Percentiles rank a stretch among this genome's conserved stretches.
Conservation (phyloP, 257 asterid genomes). For the Jaltomata sinuosa region DNA sequence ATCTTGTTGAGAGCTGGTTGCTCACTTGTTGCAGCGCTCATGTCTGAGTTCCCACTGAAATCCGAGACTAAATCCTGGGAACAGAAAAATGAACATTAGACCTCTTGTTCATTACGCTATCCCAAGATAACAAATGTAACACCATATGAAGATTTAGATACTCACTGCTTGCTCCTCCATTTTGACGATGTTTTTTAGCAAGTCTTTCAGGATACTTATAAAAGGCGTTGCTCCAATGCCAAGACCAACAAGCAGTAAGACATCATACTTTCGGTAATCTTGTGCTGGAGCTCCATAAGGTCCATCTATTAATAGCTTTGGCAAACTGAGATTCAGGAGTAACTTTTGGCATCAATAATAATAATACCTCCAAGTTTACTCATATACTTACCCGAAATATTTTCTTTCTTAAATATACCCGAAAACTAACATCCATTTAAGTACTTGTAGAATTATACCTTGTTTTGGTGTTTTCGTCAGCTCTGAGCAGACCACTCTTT, state of each 20-base stretch:
- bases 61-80: conserved; percentile 71
- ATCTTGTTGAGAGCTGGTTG: conserved; percentile 33
- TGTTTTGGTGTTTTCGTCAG: conserved; percentile 79
- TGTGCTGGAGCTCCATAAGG: conserved; percentile 99
- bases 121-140: background rate
- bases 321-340: conserved; percentile 56
- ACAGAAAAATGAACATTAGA: background rate
- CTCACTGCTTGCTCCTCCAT: conserved; percentile 88
- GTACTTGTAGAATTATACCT: conserved; percentile 23
- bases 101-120: background rate
- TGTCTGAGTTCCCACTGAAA: conserved; percentile 56
- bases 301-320: conserved; percentile 87
- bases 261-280: conserved; percentile 75
- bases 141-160: background rate
- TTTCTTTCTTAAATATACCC: background rate
- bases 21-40: conserved; percentile 32
- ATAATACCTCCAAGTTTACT: background rate
- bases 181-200: conserved; percentile 66
- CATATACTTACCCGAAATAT: background rate
- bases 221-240: conserved; percentile 98
- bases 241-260: conserved; percentile 84
- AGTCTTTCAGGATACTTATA: conserved; percentile 83
- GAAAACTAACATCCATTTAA: background rate
- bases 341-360: conserved; percentile 1
- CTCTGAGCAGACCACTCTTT: conserved; percentile 82